Evolutionary conservation across 768 basidiomycete species (phyloP).

Genomic region (Botryobasidium botryosum): DNA sequence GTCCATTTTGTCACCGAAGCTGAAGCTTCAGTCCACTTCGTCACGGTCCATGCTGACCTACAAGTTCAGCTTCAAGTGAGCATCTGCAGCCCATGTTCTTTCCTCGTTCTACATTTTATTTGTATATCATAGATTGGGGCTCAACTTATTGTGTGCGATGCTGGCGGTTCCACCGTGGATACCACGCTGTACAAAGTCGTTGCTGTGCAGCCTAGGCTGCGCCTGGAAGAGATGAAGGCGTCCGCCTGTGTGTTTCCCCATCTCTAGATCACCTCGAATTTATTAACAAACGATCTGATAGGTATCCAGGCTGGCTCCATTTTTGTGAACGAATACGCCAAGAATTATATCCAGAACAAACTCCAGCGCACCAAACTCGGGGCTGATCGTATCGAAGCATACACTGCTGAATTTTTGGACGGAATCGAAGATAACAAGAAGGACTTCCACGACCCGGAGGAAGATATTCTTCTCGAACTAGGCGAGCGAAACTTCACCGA

Average conservation of each 20-base stretch:
- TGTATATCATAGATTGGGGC: background rate
- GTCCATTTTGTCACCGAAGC: conserved; percentile 35
- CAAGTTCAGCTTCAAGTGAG: background rate
- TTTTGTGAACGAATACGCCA: background rate
- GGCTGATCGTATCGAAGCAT: too few relatives aligned
- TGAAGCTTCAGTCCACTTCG: conserved; percentile 36
- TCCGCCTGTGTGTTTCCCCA: conserved; percentile 1
- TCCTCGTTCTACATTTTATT: too few relatives aligned
- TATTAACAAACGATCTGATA: background rate
- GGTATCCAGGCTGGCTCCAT: background rate
- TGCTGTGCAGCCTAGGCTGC: background rate
- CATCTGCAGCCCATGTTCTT: too few relatives aligned
- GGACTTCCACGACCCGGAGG: too few relatives aligned
- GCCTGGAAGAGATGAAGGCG: background rate
- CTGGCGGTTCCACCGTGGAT: conserved; percentile 2
- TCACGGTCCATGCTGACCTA: too few relatives aligned
- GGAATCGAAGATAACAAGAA: too few relatives aligned
- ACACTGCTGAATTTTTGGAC: too few relatives aligned
- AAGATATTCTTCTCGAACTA: too few relatives aligned
- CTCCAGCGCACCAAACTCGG: too few relatives aligned
- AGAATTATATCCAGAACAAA: too few relatives aligned
- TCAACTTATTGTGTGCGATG: conserved; percentile 1
- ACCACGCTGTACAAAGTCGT: background rate
- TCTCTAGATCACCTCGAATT: background rate
- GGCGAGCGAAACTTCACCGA: too few relatives aligned